Evolutionary conservation across 2,329 filamentous ascomycete genomes (phyloP).

Genomic region (Curvularia spicifera): DNA sequence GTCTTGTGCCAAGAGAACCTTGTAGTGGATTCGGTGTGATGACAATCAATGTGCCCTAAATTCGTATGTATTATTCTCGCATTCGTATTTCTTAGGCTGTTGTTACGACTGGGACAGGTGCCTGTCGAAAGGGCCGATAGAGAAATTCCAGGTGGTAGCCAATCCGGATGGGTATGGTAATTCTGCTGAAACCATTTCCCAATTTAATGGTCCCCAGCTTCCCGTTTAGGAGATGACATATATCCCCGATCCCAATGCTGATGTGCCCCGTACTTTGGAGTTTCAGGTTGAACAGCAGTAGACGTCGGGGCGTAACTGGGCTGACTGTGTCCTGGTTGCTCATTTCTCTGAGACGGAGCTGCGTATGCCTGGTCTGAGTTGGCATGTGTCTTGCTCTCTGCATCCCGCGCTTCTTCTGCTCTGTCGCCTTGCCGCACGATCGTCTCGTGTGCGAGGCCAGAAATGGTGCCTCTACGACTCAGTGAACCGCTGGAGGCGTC

Average conservation of each 20-base stretch:
- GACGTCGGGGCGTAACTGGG: conserved; percentile 34
- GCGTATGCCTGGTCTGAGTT: conserved; percentile 31
- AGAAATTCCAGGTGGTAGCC: conserved; percentile 5
- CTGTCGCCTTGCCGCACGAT: conserved; percentile 34
- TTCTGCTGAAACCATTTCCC: conserved; percentile 32
- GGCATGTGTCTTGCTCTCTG: conserved; percentile 30
- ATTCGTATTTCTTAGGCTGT: conserved; percentile 14
- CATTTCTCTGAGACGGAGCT: conserved; percentile 33
- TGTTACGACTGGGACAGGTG: conserved; percentile 11
- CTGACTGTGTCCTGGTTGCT: conserved; percentile 33
- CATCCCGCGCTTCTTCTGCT: conserved; percentile 33
- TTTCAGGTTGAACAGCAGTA: conserved; percentile 44
- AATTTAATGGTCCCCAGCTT: conserved; percentile 45
- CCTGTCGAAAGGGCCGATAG: conserved; percentile 21
- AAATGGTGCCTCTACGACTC: conserved; percentile 44
- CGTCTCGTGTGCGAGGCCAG: conserved; percentile 41
- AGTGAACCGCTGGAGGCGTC: conserved; percentile 41
- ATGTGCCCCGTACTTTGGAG: conserved; percentile 39
- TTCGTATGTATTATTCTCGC: conserved; percentile 11
- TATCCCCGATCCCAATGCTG: conserved; percentile 44
- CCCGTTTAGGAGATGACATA: conserved; percentile 47
- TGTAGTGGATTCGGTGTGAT: background rate
- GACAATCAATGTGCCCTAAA: conserved; percentile 1
- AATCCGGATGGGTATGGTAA: conserved; percentile 25
- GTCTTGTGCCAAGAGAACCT: background rate